Evolutionary conservation across 1,284 basidiomycete genomes (phyloP).

Genomic region (Grifola frondosa): DNA sequence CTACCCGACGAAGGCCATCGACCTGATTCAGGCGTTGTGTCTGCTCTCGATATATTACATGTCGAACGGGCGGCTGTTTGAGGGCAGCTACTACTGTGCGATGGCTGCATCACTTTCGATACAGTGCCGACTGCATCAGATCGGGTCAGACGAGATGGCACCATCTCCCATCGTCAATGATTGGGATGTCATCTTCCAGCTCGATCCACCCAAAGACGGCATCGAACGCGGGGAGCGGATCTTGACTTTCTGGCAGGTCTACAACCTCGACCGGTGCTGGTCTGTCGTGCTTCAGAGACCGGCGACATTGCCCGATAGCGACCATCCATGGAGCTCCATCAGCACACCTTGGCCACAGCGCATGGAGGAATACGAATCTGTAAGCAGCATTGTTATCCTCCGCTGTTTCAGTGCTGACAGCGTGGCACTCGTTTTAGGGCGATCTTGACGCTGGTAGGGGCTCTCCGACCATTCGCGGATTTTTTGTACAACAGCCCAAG

Average conservation of each 20-base stretch:
- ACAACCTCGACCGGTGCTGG: conserved; percentile 43
- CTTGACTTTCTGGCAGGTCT: conserved; percentile 44
- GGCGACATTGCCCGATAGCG: conserved; percentile 39
- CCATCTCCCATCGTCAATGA: conserved; percentile 30
- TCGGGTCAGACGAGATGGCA: conserved; percentile 34
- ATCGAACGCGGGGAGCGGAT: conserved; percentile 44
- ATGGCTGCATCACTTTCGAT: conserved; percentile 66
- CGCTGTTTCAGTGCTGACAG: neutral
- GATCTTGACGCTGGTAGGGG: conserved; percentile 48
- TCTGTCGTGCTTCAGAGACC: conserved; percentile 40
- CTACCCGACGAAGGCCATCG: conserved; percentile 52
- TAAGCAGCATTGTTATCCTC: conserved; percentile 8
- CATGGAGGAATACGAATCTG: conserved; percentile 32
- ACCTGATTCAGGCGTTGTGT: conserved; percentile 72
- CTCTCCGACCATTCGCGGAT: conserved; percentile 58
- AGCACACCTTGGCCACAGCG: conserved; percentile 43
- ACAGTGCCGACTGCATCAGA: conserved; percentile 64
- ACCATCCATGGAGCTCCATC: conserved; percentile 36
- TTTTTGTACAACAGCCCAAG: conserved; percentile 55
- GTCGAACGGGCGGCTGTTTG: conserved; percentile 67
- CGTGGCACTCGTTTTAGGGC: conserved; percentile 41
- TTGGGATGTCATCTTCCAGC: conserved; percentile 43
- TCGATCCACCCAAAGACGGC: conserved; percentile 57
- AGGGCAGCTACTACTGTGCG: conserved; percentile 71
- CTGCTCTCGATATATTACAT: conserved; percentile 72